Base-by-base conservation (phyloP, 345 rosid species). In the Eucalyptus virginea region DNA sequence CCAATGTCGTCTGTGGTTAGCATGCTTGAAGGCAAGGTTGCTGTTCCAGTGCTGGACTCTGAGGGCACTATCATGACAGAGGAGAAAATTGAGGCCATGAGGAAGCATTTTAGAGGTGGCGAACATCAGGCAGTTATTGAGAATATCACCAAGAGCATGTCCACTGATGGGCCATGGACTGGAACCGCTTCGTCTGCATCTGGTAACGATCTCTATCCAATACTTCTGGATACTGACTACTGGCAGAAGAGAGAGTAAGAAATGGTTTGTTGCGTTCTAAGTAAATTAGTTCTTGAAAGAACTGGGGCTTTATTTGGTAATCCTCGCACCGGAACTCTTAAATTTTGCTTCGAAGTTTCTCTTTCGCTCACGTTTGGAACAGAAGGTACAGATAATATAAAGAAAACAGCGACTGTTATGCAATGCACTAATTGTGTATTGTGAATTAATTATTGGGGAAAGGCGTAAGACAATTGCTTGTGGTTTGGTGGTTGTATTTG, bases 1-100 rank as follows among this genome's bases (percentile, higher is more conserved):
- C 10, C 88, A 6, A 91, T 91, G 92, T 90, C 92, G 8, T 88
- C 90, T 11, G 91, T 90, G 11, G 91, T 91, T 21, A 90, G 91
- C 81, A 90, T 90, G 91, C 89, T 91, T 17, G 92, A 91, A 83
- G 92, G 92, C 47, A 81, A 52, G 30, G 51, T 37, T 6, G 54
- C 24, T 5, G 23, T 88, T 62, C 60, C 87, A 8, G 88, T 56
- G 37, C 17, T 88, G 2, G 37, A 40, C 81, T 48, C 56, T 9
- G 69, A 88, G 30, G 45, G 48, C 28, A 2, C n/a, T 13, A 3
- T 42, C 26, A 80, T 85, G 30, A 30, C 51, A 6, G 45, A 49
- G 37, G 37, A 54, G 56, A 90, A 91, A 69, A 65, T 87, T 80
- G 91, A 90, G 45, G 91, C 85, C 51, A 92, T 92, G 93, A 93